These are phyloP conservation scores for Pseudocercospora eumusae DNA, from an alignment of 2,329 filamentous ascomycete genomes.

Conservation along the genomic window DNA sequence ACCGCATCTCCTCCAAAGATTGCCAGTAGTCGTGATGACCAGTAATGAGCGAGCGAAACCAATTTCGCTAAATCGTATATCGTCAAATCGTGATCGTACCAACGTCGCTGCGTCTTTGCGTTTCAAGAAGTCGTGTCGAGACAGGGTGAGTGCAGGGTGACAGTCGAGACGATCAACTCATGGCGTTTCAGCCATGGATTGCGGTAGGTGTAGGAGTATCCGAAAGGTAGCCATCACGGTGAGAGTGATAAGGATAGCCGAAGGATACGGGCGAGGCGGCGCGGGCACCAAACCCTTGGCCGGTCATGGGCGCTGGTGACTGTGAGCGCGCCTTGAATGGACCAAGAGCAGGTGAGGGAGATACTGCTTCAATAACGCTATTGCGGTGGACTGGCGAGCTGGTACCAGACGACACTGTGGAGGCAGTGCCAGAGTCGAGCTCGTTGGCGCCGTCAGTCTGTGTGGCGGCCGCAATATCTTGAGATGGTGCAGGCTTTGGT, in stretches of 20 bases:
- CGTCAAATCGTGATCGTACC: conserved; percentile 26
- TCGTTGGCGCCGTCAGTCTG: conserved; percentile 22
- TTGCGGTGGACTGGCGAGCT: conserved; percentile 35
- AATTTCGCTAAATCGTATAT: conserved; percentile 24
- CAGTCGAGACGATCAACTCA: conserved; percentile 19
- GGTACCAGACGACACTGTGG: conserved; percentile 31
- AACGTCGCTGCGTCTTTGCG: conserved; percentile 29
- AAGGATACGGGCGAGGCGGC: conserved; percentile 40
- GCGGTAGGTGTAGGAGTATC: conserved; percentile 40
- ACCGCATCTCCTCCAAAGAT: neutral
- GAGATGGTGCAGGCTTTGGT: conserved; percentile 10
- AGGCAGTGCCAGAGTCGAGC: conserved; percentile 21
- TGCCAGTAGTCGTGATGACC: conserved; percentile 1
- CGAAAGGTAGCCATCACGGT: conserved; percentile 40
- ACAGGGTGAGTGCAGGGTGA: conserved; percentile 22
- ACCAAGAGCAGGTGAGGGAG: conserved; percentile 25
- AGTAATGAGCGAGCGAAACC: conserved; percentile 11
- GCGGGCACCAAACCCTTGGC: conserved; percentile 31
- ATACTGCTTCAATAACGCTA: conserved; percentile 32
- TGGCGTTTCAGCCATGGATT: conserved; percentile 37
- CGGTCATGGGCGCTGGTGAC: conserved; percentile 37
- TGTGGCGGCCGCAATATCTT: conserved; percentile 10
- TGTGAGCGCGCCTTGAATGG: conserved; percentile 38
- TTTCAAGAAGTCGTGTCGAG: conserved; percentile 23
- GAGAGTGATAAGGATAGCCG: conserved; percentile 41